These are phyloP conservation scores for Fraxinus nigra DNA, from an alignment of 305 asterid species.

Conservation along the genomic window DNA sequence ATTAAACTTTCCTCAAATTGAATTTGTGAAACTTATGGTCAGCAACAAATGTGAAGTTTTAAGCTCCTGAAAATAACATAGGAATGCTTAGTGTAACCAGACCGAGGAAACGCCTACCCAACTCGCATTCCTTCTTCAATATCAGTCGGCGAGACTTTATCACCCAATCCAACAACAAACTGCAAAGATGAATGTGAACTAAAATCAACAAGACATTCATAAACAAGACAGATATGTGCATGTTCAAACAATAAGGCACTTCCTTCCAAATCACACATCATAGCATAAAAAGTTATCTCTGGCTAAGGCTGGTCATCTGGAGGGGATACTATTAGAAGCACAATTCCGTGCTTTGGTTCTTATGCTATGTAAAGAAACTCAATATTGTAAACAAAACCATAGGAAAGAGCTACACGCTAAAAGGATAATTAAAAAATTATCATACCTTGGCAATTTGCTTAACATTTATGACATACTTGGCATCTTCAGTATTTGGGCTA, in stretches of 20 bases:
- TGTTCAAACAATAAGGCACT: not conserved
- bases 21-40: slow-evolving; percentile 7
- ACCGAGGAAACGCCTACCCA: slow-evolving; percentile 47
- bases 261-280: not conserved
- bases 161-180: slow-evolving; percentile 39
- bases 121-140: slow-evolving; percentile 44
- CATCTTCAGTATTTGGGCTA: too few relatives aligned
- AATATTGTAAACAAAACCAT: not conserved
- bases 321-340: not conserved
- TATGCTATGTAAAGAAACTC: slow-evolving; percentile 1
- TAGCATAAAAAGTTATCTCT: not conserved
- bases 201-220: not conserved
- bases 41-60: too few relatives aligned
- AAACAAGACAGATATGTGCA: not conserved
- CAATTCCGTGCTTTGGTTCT: not conserved
- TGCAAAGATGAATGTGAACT: slow-evolving; percentile 33
- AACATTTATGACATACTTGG: too few relatives aligned
- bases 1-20: not conserved
- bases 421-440: not conserved
- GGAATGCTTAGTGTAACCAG: too few relatives aligned
- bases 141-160: slow-evolving; percentile 82
- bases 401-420: slow-evolving; percentile 5
- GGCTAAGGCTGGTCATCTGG: not conserved
- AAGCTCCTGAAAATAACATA: too few relatives aligned
- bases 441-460: slow-evolving; percentile 48